A percentile compares a stretch with the other conserved stretches of the same genome.
phyloP scores from a whole-genome alignment of 257 asterid species.

The Solanum bulbocastanum region DNA sequence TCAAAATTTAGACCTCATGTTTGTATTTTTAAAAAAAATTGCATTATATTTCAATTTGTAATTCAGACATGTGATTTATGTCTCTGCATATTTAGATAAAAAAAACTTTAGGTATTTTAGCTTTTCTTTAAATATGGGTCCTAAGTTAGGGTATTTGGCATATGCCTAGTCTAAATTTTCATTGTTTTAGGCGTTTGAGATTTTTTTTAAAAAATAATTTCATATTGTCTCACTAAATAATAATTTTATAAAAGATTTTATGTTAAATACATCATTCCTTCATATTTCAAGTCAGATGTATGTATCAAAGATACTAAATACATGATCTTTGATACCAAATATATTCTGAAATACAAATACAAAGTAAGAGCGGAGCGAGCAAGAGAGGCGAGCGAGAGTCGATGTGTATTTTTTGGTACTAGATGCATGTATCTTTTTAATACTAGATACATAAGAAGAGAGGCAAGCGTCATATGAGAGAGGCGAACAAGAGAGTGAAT shows the following conservation, averaged over 20 bases:
- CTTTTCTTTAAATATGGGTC: fast-evolving
- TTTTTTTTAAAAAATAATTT: too few species aligned
- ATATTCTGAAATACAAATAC: neutral
- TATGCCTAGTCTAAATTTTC: neutral
- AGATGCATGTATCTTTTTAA: neutral
- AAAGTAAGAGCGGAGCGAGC: fast-evolving
- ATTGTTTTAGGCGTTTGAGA: neutral
- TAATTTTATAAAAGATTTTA: fast-evolving
- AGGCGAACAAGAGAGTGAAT: neutral
- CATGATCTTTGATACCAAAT: neutral
- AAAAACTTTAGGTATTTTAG: neutral
- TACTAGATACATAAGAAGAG: neutral
- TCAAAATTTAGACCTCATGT: neutral
- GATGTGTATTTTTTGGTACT: neutral
- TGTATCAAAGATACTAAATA: neutral
- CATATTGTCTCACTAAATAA: neutral
- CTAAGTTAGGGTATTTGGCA: neutral
- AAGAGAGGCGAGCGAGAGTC: neutral
- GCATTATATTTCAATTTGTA: fast-evolving
- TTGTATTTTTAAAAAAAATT: neutral
- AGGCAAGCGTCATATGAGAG: neutral
- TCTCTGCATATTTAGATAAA: neutral
- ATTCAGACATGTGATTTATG: neutral
- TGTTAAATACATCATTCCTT: neutral
- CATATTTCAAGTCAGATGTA: neutral